Base-by-base conservation (phyloP, 768 basidiomycete species). In the Pleurotus sapidus region DNA sequence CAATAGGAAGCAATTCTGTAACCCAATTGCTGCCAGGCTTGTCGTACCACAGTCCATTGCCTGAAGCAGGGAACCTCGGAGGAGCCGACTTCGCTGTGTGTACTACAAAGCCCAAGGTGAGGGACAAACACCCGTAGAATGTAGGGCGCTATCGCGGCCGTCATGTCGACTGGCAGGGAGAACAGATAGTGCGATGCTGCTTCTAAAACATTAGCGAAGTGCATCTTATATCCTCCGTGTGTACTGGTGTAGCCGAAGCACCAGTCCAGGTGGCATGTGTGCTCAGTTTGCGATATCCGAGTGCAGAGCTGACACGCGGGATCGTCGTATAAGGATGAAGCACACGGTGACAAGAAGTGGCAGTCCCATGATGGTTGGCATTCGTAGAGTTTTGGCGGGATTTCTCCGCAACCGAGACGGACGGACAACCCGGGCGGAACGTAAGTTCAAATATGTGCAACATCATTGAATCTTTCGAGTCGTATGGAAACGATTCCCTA, bases 41-140 rank as follows among this genome's bases (percentile, higher is more conserved):
- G 3, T 70, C 79, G 61, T 85, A 91, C 89, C 89, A 91, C 25
- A 91, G 73, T 5, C 83, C 88, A 69, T 91, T 90, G n/a, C 89
- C 89, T 11, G 86, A 84, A 3, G 71, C 60, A 0, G 89, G 89
- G 63, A 91, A 88, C n/a, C 75, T 78, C 11, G 72, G 49, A 30
- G 77, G 75, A 17, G 70, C 67, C 24, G 51, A 54, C 5, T 40
- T 23, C 11, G 39, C 51, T 9, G 39, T 6, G 5, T 37, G 51
- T 8, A 42, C 15, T 34, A 11, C 30, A 4, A 23, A 24, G 12
- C 51, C 39, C 12, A 54, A 17, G 5, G 24, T 24, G 2, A 54
- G 12, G 8, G 51, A n/a, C 20, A 6, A 42, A 5, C 37, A 54
- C 24, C 24, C 51, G 51, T 9, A 54, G 18, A 8, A 54, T 40